Evolutionary conservation across 2,329 filamentous ascomycete genomes (phyloP), one percentile per base, ranked within the genome.

Genomic region (Hypoxylon sp.): DNA sequence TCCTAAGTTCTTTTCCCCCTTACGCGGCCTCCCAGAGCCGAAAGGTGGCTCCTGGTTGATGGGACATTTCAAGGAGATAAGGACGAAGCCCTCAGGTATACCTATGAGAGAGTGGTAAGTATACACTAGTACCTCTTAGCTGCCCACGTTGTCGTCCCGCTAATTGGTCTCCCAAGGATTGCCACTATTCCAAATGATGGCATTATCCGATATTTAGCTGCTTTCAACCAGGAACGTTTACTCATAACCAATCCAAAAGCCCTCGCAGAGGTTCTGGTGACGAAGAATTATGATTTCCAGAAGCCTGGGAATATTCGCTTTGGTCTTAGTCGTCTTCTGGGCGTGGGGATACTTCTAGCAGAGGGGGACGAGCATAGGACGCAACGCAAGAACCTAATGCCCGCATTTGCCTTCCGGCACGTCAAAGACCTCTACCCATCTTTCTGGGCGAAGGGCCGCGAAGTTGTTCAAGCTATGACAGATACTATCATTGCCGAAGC

Each of bases 351-450:
- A 13, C 81, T 98, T 39, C 83, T 98, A 10, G 92, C 93, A 1
- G 94, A 98, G 80, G 94, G 94, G n/a, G 92, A 97, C 11, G 92
- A 94, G 75, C 95, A 98, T 79, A 96, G 92, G 81, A 83, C 88
- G 74, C 92, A 94, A 81, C 87, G 94, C 51, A 94, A 92, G 78
- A 90, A 91, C 64, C 86, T 97, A 17, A 88, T 91, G 81, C 94
- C 94, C 0, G 92, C 93, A 1, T 97, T 97, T 78, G 86, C 90
- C n/a, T 97, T 93, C 76, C 88, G 94, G 22, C 92, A 97, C 74
- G 84, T 97, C 78, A 97, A 96, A 77, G 87, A 95, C 65, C 82
- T 97, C 13, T 96, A 97, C 74, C 91, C 93, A 0, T 82, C 92
- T 5, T 97, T 98, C 79, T 97, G 94, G 94, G 75, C 81, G 19